Evolutionary conservation across 2,329 filamentous ascomycete genomes (phyloP), one percentile per base, ranked within the genome.

Genomic region (Leptodontidium sp.): DNA sequence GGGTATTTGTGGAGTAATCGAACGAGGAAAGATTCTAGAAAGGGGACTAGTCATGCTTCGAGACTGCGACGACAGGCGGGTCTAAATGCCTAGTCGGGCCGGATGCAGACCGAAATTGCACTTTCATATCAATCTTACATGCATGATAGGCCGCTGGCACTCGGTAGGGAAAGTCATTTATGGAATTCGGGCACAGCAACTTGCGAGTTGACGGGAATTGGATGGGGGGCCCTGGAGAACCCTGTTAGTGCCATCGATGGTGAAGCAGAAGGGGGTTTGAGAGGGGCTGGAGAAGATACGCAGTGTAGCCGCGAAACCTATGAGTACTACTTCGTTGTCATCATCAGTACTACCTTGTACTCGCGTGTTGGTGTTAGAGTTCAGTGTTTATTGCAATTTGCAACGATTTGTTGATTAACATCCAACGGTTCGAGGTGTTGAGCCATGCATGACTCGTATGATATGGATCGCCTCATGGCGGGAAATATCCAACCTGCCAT

Each of bases 11-110:
- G 61, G 61, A 55, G 24, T 50, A 49, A 35, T 55, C 53, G 38
- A 65, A 67, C 40, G 62, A 53, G 65, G 69, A 70, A 71, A 58
- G 67, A 29, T 71, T 72, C 71, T 71, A 21, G 71, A 72, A 72
- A 57, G 12, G 2, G n/a, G 43, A 24, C 67, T 65, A 62, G 63
- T 35, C 32, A 38, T 12, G 62, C 49, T 64, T 62, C 52, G 57
- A 24, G 35, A 11, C 21, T 47, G 43, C 55, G 58, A n/a, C 38
- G 43, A 32, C 45, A 21, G 15, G 43, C 53, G 43, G 43, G n/a
- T 59, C 29, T 12, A 12, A 57, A 24, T 55, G 52, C 52, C 43
- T 62, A 65, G 45, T 58, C 64, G 64, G 64, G 55, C 64, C 53
- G 64, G 43, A 65, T 65, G 17, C 26, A 49, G 35, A 15, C 7